Base-by-base conservation (phyloP, 2,329 filamentous ascomycete species). In the Paramyrothecium sp. region DNA sequence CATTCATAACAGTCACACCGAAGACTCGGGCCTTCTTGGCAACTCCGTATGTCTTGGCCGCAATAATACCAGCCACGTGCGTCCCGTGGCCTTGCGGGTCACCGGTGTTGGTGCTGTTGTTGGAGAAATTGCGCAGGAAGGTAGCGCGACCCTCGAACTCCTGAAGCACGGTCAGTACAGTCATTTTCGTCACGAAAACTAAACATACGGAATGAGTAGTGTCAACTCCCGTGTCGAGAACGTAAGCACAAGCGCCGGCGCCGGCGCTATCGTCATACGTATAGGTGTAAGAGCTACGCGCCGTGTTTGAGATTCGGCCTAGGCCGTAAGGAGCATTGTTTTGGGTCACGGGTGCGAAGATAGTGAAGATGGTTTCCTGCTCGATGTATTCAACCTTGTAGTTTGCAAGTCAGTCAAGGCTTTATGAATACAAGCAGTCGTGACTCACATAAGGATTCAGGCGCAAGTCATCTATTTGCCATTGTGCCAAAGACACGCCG, bases 191-290 rank as follows among this genome's bases (percentile, higher is more conserved):
- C 22, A 4, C 47, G 17, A 19, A 17, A 23, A 7, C 13, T 8
- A 4, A 23, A 71, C 74, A 49, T 72, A 65, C 73, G 7, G 63
- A 58, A 59, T 76, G 73, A 5, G 62, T 61, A 4, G 61, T 41
- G 30, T 63, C 63, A 59, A 77, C 74, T 13, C 77, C 77, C 11
- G 76, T 74, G 62, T 79, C 77, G 52, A 80, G 69, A 21, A 79
- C 69, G 58, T 79, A 79, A 19, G 71, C 71, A 33, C 69, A 78
- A 4, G 72, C 72, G n/a, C 70, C 73, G 26, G 65, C 62, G 48
- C 73, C 76, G 1, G 73, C 71, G 10, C 62, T 67, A 1, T 65
- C 63, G 51, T 76, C 71, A 57, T 71, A 76, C 53, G 62, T 58
- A 61, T 75, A 77, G 33, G 58, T 62, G 3, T 58, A 65, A 1